Evolutionary conservation across 805 yeast species (phyloP).

Genomic region (Kazachstania psychrophila): DNA sequence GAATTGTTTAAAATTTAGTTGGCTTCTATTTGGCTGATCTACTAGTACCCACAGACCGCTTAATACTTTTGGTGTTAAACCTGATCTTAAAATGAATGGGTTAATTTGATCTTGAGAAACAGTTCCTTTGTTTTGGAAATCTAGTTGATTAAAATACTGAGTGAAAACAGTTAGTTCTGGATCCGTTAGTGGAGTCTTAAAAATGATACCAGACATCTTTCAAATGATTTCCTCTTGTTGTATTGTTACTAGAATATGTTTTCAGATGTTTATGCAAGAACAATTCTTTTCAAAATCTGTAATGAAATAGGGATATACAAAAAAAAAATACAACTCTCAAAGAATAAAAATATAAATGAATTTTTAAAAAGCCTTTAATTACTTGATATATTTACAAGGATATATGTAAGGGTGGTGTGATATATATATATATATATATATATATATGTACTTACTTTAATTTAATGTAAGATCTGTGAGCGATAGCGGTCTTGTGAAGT

Average conservation of each 20-base stretch:
- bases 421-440: too few species aligned
- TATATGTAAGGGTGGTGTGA: too few species aligned
- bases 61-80: conserved; percentile 62
- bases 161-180: conserved; percentile 73
- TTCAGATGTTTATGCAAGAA: not conserved
- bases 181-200: conserved; percentile 40
- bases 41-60: conserved; percentile 92
- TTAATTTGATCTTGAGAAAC: conserved; percentile 84
- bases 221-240: too few species aligned
- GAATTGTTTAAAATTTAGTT: conserved; percentile 70
- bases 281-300: too few species aligned
- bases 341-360: too few species aligned
- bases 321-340: too few species aligned
- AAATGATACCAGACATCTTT: conserved; percentile 15
- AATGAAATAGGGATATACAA: too few species aligned
- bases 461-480: conserved; percentile 74
- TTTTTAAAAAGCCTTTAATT: too few species aligned
- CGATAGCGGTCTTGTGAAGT: conserved; percentile 79
- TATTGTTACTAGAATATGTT: not conserved
- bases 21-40: conserved; percentile 76
- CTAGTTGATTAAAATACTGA: conserved; percentile 70
- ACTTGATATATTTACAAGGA: too few species aligned
- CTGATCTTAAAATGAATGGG: conserved; percentile 73
- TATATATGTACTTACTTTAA: conserved; percentile 23
- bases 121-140: conserved; percentile 64